Conservation (phyloP, 495 filamentous ascomycete genomes). For the Neurospora pannonica region DNA sequence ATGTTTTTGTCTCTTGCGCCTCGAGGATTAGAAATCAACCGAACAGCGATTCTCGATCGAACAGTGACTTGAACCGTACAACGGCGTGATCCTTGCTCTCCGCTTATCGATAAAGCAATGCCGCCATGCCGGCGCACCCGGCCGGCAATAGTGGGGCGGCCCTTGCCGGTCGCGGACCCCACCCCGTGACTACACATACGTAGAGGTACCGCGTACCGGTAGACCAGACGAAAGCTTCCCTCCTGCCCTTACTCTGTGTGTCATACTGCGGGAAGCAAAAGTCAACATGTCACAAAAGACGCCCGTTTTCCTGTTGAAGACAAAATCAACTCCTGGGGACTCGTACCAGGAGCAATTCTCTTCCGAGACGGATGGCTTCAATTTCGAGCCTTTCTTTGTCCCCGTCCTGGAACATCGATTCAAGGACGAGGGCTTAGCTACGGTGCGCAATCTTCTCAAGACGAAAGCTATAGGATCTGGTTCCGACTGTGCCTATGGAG, state of each 20-base stretch:
- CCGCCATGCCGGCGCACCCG: neutral
- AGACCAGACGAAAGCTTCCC: neutral
- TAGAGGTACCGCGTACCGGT: neutral
- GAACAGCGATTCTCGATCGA: neutral
- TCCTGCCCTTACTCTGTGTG: neutral
- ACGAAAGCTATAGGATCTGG: conserved; percentile 22
- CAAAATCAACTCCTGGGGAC: conserved; percentile 67
- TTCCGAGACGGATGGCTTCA: conserved; percentile 22
- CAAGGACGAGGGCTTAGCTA: conserved; percentile 31
- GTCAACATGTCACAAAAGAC: conserved; percentile 19
- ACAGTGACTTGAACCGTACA: neutral
- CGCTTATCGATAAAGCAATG: neutral
- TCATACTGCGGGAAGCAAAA: neutral
- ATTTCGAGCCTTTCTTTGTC: conserved; percentile 60
- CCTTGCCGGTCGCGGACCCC: neutral
- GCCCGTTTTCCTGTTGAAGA: conserved; percentile 78
- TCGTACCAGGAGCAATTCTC: conserved; percentile 71
- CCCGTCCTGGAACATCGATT: conserved; percentile 74
- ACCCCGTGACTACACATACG: neutral
- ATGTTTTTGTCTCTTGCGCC: neutral
- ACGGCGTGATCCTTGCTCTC: neutral
- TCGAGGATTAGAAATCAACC: neutral
- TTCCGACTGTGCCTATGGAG: conserved; percentile 52
- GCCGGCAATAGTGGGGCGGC: neutral
- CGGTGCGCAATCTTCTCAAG: conserved; percentile 26